Conservation (phyloP, 768 basidiomycete genomes). For the Suillus subluteus region DNA sequence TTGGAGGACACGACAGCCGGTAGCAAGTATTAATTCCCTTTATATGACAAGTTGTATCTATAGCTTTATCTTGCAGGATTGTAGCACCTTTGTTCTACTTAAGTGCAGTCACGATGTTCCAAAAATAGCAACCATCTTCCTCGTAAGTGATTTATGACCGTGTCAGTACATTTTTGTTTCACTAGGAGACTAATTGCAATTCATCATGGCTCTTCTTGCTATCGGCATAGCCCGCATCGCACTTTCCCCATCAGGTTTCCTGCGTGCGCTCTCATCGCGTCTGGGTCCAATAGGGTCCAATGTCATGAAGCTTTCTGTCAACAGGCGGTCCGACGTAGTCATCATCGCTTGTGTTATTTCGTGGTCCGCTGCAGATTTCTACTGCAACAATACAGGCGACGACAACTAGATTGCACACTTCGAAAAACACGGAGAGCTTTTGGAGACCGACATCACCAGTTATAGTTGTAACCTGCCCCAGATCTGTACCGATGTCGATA, state of each 20-base stretch:
- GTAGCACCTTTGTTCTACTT: constrained; percentile 8
- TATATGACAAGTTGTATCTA: constrained; percentile 4
- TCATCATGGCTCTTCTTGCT: background rate
- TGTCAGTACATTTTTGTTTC: background rate
- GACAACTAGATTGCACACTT: constrained; percentile 21
- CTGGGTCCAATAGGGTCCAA: constrained; percentile 13
- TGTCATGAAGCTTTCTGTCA: constrained; percentile 17
- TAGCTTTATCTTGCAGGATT: constrained; percentile 10
- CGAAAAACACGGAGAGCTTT: constrained; percentile 21
- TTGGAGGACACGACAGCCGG: constrained; percentile 15
- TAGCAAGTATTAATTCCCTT: background rate
- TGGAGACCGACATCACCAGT: background rate
- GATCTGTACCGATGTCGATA: constrained; percentile 16
- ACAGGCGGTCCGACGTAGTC: background rate
- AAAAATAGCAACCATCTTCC: background rate
- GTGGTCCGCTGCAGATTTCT: background rate
- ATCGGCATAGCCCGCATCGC: background rate
- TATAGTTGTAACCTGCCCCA: constrained; percentile 15
- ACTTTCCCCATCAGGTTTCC: background rate
- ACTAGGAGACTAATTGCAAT: background rate
- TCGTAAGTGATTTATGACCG: background rate
- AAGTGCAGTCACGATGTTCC: background rate
- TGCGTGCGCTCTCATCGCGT: background rate
- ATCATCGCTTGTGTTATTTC: background rate
- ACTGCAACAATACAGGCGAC: constrained; percentile 13